Conservation (phyloP, 208 protist species). For the Trypanosoma vivax region DNA sequence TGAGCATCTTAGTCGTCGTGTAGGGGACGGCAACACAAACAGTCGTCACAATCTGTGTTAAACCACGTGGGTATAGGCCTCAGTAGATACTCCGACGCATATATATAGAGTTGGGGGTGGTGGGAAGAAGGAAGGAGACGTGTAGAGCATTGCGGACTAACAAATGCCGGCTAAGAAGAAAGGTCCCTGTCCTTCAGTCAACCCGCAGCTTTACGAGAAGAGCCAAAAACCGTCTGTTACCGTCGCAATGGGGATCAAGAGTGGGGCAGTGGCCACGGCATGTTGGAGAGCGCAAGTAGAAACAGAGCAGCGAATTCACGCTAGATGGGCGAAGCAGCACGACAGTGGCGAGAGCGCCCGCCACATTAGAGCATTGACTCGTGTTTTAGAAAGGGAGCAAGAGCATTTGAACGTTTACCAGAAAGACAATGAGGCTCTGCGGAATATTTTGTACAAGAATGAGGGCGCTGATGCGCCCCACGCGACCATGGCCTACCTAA, state of each 20-base stretch:
- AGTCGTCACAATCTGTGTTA: too few species aligned
- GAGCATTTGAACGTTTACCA: conserved; percentile 26
- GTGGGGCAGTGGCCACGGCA: conserved; percentile 27
- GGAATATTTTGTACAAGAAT: conserved; percentile 28
- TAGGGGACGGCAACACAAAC: too few species aligned
- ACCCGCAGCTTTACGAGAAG: conserved; percentile 47
- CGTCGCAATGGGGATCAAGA: conserved; percentile 75
- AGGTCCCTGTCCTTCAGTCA: conserved; percentile 34
- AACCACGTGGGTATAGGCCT: too few species aligned
- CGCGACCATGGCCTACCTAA: conserved; percentile 26
- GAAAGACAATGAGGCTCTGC: conserved; percentile 40
- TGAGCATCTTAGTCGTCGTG: too few species aligned
- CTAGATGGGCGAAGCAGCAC: conserved; percentile 35
- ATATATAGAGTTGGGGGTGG: too few species aligned
- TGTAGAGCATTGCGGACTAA: background rate
- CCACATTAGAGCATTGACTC: conserved; percentile 25
- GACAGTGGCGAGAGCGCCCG: conserved; percentile 16
- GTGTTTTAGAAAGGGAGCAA: conserved; percentile 32
- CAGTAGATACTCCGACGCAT: background rate
- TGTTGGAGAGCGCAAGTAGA: conserved; percentile 54
- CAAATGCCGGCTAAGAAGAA: conserved; percentile 34
- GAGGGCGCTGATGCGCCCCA: background rate
- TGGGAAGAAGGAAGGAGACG: conserved; percentile 1
- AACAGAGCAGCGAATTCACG: conserved; percentile 33
- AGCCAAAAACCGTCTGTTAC: conserved; percentile 46